These are phyloP conservation scores for Hanseniaspora occidentalis DNA, from an alignment of 805 yeast genomes.

Conservation along the genomic window DNA sequence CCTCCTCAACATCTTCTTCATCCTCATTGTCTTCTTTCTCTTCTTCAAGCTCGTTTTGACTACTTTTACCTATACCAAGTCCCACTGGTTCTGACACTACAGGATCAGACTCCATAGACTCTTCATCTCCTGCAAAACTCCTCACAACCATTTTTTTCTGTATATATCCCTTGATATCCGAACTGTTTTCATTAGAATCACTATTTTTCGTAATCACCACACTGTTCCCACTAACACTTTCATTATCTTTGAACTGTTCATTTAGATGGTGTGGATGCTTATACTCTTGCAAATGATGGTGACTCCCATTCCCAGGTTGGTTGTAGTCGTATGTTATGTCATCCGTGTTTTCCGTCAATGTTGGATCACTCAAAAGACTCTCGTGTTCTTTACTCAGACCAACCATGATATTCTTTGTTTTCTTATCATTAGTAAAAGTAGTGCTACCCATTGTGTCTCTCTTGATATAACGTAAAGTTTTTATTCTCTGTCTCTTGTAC, in stretches of 20 bases:
- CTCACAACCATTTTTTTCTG: constrained; percentile 1
- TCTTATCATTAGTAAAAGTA: constrained; percentile 1
- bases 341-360: constrained; percentile 17
- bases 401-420: constrained; percentile 4
- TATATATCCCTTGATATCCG: constrained; percentile 21
- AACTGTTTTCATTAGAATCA: constrained; percentile 8
- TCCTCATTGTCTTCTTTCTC: too few relatives aligned
- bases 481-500: too few relatives aligned
- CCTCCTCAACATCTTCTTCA: neutral
- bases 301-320: too few relatives aligned
- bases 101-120: too few relatives aligned
- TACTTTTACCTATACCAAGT: too few relatives aligned
- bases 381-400: constrained; percentile 3
- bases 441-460: constrained; percentile 5
- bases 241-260: too few relatives aligned
- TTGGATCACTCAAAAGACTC: constrained; percentile 19
- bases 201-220: constrained; percentile 3
- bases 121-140: too few relatives aligned
- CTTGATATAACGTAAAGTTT: constrained; percentile 6
- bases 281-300: too few relatives aligned
- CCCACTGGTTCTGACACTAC: too few relatives aligned
- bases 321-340: constrained; percentile 2
- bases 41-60: too few relatives aligned
- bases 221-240: constrained; percentile 10
- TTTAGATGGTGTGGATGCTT: too few relatives aligned